Evolutionary conservation across 176 grass and related monocot genomes (phyloP).

Genomic region (Oropetium thomaeum): DNA sequence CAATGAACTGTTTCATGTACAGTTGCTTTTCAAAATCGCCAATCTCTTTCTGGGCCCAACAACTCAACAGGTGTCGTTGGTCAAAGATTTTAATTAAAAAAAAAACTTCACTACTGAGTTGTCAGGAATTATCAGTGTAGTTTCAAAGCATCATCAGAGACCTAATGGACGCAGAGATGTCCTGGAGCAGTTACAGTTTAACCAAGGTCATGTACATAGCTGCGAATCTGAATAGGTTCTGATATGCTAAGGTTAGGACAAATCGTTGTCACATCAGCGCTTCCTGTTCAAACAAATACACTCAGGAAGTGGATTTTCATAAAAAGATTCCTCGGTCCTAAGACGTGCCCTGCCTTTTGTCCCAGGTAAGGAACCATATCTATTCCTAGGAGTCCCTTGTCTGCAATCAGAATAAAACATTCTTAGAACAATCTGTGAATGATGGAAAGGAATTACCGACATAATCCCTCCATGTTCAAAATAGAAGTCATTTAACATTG

Average conservation of each 20-base stretch:
- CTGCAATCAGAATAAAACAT: conserved; percentile 43
- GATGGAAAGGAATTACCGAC: neutral
- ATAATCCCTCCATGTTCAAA: no score
- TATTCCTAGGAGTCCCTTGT: conserved; percentile 84
- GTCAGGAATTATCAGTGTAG: neutral
- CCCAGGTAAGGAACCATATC: conserved; percentile 68
- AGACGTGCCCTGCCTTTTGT: conserved; percentile 81
- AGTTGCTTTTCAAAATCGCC: neutral
- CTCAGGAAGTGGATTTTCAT: conserved; percentile 89
- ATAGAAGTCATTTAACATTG: no score
- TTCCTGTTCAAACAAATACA: conserved; percentile 72
- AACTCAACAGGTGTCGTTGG: neutral
- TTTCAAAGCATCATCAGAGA: neutral
- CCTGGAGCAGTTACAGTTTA: neutral
- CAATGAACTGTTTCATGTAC: conserved; percentile 17
- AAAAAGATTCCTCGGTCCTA: conserved; percentile 88
- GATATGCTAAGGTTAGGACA: neutral
- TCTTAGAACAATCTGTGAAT: conserved; percentile 11
- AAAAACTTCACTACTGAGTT: neutral
- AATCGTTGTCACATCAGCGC: conserved; percentile 32
- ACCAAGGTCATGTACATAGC: neutral
- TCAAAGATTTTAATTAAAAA: no score
- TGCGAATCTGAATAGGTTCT: conserved; percentile 24
- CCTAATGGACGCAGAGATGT: neutral
- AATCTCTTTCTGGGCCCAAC: neutral